Conservation (phyloP, 352 stramenopile genomes). For the Phytophthora fragariae region DNA sequence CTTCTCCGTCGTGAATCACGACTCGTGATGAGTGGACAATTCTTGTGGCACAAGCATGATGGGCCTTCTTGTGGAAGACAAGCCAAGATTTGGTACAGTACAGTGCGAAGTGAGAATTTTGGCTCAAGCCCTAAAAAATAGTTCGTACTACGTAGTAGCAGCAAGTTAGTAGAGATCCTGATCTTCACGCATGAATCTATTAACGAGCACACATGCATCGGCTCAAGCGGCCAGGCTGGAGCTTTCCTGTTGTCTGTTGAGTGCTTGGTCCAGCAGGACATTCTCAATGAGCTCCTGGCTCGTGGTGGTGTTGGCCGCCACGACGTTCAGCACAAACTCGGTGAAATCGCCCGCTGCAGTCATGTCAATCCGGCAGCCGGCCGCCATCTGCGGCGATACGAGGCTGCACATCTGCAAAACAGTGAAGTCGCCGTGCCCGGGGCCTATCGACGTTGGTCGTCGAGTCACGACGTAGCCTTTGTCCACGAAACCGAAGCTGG, state of each 20-base stretch:
- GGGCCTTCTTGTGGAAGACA: not conserved
- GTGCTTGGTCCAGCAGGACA: constrained; percentile 46
- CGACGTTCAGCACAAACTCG: constrained; percentile 59
- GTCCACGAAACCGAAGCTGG: constrained; percentile 54
- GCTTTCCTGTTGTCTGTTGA: constrained; percentile 23
- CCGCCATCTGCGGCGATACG: constrained; percentile 56
- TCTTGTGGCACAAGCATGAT: constrained; percentile 14
- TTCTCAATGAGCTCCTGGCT: constrained; percentile 72
- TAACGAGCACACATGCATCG: not conserved
- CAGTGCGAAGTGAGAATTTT: too few species aligned
- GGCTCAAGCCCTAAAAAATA: too few species aligned
- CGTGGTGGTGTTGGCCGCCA: constrained; percentile 47
- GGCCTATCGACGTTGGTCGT: constrained; percentile 39
- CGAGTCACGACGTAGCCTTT: constrained; percentile 70
- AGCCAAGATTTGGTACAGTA: too few species aligned
- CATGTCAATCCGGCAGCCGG: constrained; percentile 38
- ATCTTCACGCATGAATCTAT: too few species aligned
- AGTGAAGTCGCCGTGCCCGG: constrained; percentile 38
- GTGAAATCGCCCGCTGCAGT: constrained; percentile 53
- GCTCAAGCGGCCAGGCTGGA: constrained; percentile 21
- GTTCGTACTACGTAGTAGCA: not conserved
- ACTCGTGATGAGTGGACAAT: constrained; percentile 19
- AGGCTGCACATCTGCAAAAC: constrained; percentile 68
- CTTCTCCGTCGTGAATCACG: not conserved
- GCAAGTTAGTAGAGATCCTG: not conserved